These are phyloP conservation scores for Rhodotorula sp. DNA, from an alignment of 1,284 basidiomycete species.

Conservation along the genomic window DNA sequence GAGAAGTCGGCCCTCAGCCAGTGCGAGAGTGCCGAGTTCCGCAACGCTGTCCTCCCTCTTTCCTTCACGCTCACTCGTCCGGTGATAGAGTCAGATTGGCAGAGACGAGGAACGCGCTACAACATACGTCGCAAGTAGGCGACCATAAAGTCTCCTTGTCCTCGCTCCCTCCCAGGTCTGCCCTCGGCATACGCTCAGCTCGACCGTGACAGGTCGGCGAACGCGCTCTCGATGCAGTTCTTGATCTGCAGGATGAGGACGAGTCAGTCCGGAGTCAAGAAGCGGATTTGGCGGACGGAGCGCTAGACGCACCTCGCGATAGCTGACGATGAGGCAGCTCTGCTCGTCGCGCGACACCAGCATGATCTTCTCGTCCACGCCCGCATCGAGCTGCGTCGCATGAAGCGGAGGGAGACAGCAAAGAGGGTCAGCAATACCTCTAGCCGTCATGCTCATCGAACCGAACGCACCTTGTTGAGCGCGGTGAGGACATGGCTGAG, in stretches of 20 bases:
- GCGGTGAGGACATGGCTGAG: constrained; percentile 85
- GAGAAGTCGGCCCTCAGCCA: no score
- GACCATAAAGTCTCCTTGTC: no score
- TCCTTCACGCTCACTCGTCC: no score
- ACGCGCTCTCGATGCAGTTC: constrained; percentile 76
- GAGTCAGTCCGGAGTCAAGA: neutral
- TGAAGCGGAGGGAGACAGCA: neutral
- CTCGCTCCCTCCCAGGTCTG: no score
- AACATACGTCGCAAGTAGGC: no score
- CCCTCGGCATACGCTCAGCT: neutral
- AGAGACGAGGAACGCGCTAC: no score
- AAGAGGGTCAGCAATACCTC: neutral
- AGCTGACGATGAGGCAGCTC: constrained; percentile 92
- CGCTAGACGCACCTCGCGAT: constrained; percentile 62
- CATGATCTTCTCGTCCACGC: constrained; percentile 91
- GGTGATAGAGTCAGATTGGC: no score
- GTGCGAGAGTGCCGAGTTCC: no score
- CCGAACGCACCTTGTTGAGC: constrained; percentile 73
- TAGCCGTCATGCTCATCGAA: neutral
- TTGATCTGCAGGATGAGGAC: constrained; percentile 56
- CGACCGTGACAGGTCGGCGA: constrained; percentile 47
- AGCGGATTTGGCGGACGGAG: neutral
- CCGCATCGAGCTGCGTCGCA: constrained; percentile 72
- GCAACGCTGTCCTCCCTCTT: no score
- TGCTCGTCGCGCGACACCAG: constrained; percentile 90